Evolutionary conservation across 1,139 yeast species (phyloP), one percentile per base, ranked within the genome.

Genomic region (Blastobotrys serpentis): DNA sequence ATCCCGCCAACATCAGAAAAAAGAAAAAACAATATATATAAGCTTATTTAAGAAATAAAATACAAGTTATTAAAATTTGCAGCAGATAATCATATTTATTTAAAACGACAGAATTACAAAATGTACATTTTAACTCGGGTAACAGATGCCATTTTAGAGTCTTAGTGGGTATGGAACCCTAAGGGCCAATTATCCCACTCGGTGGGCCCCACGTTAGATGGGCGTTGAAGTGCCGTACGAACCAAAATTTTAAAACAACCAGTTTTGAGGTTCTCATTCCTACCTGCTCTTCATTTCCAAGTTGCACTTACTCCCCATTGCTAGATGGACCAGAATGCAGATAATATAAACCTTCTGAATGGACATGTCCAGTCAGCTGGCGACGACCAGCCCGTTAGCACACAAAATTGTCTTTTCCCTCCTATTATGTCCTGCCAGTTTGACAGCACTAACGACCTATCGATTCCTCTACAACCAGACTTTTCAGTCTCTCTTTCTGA

Each of bases 401-500:
- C n/a, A n/a, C n/a, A n/a, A 6, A 43, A 47, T 8, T 45, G 54
- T 4, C 43, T 59, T 41, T 59, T 59, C 44, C 63, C 63, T 16
- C 60, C 62, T 1, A 54, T 59, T 18, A 43, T 54, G 18, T 39
- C 55, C 4, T 33, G 49, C 33, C 62, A 59, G 46, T 59, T 59
- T 43, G 51, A 50, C 25, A 42, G 33, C 13, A 33, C 40, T 7
- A 53, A 53, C 29, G 51, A 50, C 6, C 29, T 44, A 10, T 59
- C 60, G 8, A 52, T 59, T 25, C 62, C 63, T 6, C 51, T 59
- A 25, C 49, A 54, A 10, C 62, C 63, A n/a, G 63, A 59, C 49
- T 56, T 42, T 30, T 51, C 58, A 5, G 29, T 49, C 16, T 42
- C 38, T 44, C 53, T 25, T 14, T 17, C 38, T 34, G 38, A 18